These are phyloP conservation scores for Rubus parviflorus DNA, from an alignment of 306 rosid species.

Conservation along the genomic window DNA sequence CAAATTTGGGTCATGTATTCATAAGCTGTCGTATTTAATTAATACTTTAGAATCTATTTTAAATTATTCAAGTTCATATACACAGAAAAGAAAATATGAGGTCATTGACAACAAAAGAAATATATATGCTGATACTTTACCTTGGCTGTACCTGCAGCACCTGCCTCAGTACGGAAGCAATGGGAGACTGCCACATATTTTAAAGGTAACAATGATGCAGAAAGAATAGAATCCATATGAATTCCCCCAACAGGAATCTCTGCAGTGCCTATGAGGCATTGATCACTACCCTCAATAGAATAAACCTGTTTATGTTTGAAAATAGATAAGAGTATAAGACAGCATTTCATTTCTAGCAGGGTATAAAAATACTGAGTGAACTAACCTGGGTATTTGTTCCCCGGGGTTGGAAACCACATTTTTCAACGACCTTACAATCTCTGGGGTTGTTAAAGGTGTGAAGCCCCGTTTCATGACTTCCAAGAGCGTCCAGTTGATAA, in stretches of 20 bases:
- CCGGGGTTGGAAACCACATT: constrained; percentile 97
- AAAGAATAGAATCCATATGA: constrained; percentile 93
- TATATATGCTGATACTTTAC: constrained; percentile 30
- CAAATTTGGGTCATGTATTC: background rate
- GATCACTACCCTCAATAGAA: constrained; percentile 84
- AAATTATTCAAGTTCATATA: background rate
- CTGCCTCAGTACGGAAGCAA: constrained; percentile 98
- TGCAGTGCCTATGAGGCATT: constrained; percentile 97
- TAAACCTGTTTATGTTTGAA: constrained; percentile 68
- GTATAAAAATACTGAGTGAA: background rate
- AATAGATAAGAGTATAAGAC: constrained; percentile 5
- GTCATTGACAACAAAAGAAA: background rate
- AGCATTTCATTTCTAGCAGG: constrained; percentile 5
- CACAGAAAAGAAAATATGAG: background rate
- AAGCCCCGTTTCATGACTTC: constrained; percentile 89
- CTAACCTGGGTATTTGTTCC: constrained; percentile 90
- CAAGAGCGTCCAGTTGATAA: constrained; percentile 83
- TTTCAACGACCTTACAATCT: constrained; percentile 98
- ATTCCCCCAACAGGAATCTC: constrained; percentile 98
- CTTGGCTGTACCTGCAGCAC: constrained; percentile 97
- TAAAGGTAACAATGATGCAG: constrained; percentile 72
- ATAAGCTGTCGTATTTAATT: background rate
- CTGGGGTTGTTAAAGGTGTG: constrained; percentile 86
- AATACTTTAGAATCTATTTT: too few relatives aligned
- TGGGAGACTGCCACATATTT: constrained; percentile 92